phyloP scores from a whole-genome alignment of 2,329 filamentous ascomycete species.

The Diaporthe eres region DNA sequence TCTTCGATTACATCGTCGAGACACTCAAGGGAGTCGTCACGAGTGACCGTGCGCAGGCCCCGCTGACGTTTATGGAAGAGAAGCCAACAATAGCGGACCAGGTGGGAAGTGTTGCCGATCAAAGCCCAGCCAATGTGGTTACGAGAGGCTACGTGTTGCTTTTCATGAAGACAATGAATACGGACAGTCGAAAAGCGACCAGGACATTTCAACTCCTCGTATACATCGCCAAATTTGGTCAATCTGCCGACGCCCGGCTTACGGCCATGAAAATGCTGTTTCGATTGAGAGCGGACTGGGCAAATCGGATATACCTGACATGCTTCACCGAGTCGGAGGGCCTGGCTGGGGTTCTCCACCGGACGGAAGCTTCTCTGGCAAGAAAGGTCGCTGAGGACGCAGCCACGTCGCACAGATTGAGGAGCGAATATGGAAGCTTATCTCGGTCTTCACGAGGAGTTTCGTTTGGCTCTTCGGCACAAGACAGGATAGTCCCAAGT shows the following conservation, averaged over 20 bases:
- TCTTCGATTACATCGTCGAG: conserved; percentile 72
- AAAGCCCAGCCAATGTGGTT: conserved; percentile 79
- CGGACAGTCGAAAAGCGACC: conserved; percentile 74
- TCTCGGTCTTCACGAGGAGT: conserved; percentile 64
- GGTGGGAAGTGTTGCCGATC: conserved; percentile 47
- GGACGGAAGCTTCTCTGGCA: conserved; percentile 68
- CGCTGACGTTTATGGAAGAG: conserved; percentile 51
- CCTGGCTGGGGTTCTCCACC: conserved; percentile 79
- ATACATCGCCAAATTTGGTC: conserved; percentile 71
- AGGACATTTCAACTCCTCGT: conserved; percentile 75
- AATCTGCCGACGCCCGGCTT: conserved; percentile 77
- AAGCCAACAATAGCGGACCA: conserved; percentile 48
- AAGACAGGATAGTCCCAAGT: conserved; percentile 59
- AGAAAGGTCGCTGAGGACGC: conserved; percentile 67
- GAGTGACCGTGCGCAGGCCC: conserved; percentile 62
- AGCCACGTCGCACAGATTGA: conserved; percentile 60
- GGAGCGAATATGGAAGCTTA: conserved; percentile 59
- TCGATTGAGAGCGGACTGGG: conserved; percentile 85
- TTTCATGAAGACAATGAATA: conserved; percentile 81
- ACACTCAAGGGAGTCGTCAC: conserved; percentile 66
- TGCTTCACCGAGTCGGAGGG: conserved; percentile 79
- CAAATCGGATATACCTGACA: conserved; percentile 81
- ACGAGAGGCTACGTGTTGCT: conserved; percentile 80
- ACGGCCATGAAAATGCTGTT: conserved; percentile 85
- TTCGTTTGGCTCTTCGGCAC: conserved; percentile 60